Base-by-base conservation (phyloP, 2,329 filamentous ascomycete species). In the Scolecobasidium constrictum region DNA sequence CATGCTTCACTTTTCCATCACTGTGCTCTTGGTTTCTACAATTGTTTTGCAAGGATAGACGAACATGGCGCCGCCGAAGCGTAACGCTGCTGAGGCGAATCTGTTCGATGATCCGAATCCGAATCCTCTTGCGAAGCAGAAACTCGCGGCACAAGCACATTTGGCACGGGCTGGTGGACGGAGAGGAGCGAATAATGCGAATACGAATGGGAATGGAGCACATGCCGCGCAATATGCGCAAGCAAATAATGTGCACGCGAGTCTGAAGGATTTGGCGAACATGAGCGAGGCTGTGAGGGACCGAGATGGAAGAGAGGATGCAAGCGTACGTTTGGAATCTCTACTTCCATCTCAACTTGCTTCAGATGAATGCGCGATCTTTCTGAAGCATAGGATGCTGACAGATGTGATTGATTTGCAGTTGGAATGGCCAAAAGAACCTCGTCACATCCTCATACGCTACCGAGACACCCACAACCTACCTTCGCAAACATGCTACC, bases 401-500 rank as follows among this genome's bases (percentile, higher is more conserved):
- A 57, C 50, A 45, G 21, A 43, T 39, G 5, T 26, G 20, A 37
- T 21, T 21, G 33, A 7, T 26, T 19, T 35, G 28, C 40, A 75
- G 71, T 69, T 74, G 48, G 60, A 80, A 56, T 88, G 83, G 83
- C 64, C 73, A 15, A 72, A 74, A 2, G 81, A 85, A 53, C 77
- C 84, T 21, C 67, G 77, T 47, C 65, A 75, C 38, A 67, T 83
- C 38, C 75, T 92, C 39, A 81, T 88, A 56, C 71, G 73, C 50
- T 92, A 92, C 68, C 77, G 83, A 49, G 76, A 82, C 56, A 73
- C 82, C 50, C 79, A 88, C 66, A 74, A 75, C 46, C 71, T 92
- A 54, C 72, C 76, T 54, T 80, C 78, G 0, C 81, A 84, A 11
- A 75, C 79, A 28, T 75, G 82, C 46, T 90, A 86, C 62, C 73